Conservation (phyloP, 2,329 filamentous ascomycete genomes). For the Alternaria hordeiaustralica region DNA sequence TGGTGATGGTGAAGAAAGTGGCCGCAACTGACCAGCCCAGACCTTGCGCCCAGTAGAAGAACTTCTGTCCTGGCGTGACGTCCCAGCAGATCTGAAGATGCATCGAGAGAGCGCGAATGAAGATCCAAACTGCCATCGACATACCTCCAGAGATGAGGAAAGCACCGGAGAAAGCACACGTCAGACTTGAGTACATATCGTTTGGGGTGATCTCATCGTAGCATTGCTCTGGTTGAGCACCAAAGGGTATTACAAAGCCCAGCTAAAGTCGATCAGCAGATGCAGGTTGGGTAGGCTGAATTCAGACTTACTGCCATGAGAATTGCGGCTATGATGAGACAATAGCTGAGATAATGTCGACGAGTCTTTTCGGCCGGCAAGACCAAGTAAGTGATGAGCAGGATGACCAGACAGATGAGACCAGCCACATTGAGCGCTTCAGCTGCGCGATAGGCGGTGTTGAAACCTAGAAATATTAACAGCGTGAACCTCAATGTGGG, state of each 20-base stretch:
- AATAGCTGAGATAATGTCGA: conserved; percentile 91
- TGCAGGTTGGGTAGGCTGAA: neutral
- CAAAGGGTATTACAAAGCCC: conserved; percentile 88
- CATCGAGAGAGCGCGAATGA: conserved; percentile 86
- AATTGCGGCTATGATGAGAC: conserved; percentile 75
- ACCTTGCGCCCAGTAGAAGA: conserved; percentile 84
- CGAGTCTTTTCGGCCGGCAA: conserved; percentile 88
- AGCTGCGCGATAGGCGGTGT: conserved; percentile 67
- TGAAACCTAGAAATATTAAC: conserved; percentile 53
- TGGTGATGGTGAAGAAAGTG: conserved; percentile 74
- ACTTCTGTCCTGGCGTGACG: conserved; percentile 81
- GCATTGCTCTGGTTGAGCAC: conserved; percentile 79
- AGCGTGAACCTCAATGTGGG: conserved; percentile 9
- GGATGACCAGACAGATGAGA: conserved; percentile 73
- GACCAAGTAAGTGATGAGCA: conserved; percentile 79
- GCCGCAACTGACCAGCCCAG: conserved; percentile 85
- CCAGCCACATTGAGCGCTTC: conserved; percentile 84
- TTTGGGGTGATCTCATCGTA: conserved; percentile 90
- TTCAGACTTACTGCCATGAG: conserved; percentile 75
- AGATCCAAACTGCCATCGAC: conserved; percentile 85
- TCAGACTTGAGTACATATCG: conserved; percentile 81
- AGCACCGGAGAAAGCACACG: conserved; percentile 87
- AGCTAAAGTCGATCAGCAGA: conserved; percentile 60
- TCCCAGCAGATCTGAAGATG: conserved; percentile 99
- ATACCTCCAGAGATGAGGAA: conserved; percentile 87